Percentiles rank a stretch among this genome's conserved stretches.
These are phyloP conservation scores for Corymbia calophylla DNA, from an alignment of 441 rosid genomes.

Conservation along the genomic window DNA sequence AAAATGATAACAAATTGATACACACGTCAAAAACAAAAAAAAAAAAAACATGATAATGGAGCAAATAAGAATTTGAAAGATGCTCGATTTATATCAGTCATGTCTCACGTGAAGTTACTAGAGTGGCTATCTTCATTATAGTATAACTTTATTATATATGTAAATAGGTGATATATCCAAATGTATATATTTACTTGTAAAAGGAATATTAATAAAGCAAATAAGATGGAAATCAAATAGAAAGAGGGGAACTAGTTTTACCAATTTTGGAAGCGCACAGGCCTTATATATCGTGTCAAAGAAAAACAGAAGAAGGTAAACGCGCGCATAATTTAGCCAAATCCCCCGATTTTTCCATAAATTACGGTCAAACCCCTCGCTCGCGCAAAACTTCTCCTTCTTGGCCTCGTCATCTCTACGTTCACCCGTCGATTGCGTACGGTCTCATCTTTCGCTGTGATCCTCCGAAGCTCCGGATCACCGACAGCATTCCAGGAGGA, in stretches of 20 bases:
- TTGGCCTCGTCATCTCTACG: background rate
- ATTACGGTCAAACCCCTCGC: background rate
- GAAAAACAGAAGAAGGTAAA: background rate
- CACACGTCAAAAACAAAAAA: background rate
- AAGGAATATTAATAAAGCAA: background rate
- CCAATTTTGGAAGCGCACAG: background rate
- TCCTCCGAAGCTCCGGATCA: background rate
- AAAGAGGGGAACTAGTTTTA: background rate
- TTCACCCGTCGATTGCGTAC: background rate
- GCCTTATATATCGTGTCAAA: background rate
- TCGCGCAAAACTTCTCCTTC: background rate
- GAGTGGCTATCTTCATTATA: background rate
- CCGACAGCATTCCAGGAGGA: background rate
- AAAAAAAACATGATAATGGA: background rate
- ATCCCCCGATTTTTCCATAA: background rate
- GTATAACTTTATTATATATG: background rate
- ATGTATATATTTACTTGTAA: background rate
- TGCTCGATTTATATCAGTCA: fast-evolving
- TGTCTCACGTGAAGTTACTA: fast-evolving
- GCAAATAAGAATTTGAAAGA: fast-evolving
- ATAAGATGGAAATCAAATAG: background rate
- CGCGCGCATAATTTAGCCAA: background rate
- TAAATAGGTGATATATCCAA: background rate
- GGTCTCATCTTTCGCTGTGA: background rate
- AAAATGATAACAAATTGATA: background rate